phyloP scores from a whole-genome alignment of 75 land plant species.

The Selaginella moellendorffii region DNA sequence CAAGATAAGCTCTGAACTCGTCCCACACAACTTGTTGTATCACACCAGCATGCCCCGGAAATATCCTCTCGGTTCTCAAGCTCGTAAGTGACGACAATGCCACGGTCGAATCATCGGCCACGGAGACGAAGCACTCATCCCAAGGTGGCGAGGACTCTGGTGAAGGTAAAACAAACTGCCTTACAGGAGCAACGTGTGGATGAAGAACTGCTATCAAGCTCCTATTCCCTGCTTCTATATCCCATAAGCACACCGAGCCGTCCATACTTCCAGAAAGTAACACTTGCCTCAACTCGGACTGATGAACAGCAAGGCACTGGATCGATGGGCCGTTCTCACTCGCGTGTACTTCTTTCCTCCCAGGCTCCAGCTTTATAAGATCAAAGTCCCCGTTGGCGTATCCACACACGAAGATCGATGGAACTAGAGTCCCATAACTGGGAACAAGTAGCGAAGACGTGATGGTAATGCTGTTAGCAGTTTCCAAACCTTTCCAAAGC shows the following conservation, averaged over 20 bases:
- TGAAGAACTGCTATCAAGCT: slow-evolving; percentile 45
- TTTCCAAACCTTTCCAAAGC: too few species aligned
- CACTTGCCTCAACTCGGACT: slow-evolving; percentile 17
- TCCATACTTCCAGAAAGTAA: slow-evolving; percentile 73
- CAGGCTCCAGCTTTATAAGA: slow-evolving; percentile 9
- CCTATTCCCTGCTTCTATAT: slow-evolving; percentile 38
- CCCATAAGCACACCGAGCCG: slow-evolving; percentile 68
- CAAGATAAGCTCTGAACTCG: slow-evolving; percentile 57
- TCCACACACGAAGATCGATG: slow-evolving; percentile 58
- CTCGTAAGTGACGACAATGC: slow-evolving; percentile 66
- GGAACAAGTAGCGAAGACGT: slow-evolving; percentile 33
- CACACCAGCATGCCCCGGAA: slow-evolving; percentile 50
- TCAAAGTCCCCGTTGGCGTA: slow-evolving; percentile 52
- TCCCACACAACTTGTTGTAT: slow-evolving; percentile 67
- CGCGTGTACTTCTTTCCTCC: neutral
- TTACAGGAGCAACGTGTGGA: slow-evolving; percentile 71
- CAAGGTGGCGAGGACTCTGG: slow-evolving; percentile 40
- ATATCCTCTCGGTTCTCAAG: slow-evolving; percentile 64
- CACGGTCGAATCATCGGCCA: slow-evolving; percentile 61
- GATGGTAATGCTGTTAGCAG: slow-evolving; percentile 29
- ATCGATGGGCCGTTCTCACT: neutral
- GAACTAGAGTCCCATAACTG: too few species aligned
- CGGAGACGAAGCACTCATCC: slow-evolving; percentile 65
- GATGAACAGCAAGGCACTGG: neutral
- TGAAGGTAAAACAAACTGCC: slow-evolving; percentile 61